These are phyloP conservation scores for Funneliformis mosseae DNA, from an alignment of 192 early-diverging fungal species.

Conservation along the genomic window DNA sequence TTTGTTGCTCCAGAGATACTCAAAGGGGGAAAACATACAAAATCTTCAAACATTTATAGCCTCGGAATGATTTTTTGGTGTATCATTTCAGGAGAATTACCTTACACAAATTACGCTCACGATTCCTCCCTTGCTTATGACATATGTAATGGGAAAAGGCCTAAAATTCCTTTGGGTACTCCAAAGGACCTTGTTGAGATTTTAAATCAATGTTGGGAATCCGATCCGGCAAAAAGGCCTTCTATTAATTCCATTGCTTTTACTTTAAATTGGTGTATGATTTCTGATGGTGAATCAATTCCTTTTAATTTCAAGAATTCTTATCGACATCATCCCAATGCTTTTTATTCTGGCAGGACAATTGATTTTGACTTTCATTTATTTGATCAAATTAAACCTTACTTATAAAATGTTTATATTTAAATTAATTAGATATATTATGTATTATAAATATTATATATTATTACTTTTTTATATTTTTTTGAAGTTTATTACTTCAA, in stretches of 20 bases:
- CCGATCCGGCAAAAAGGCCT: constrained; percentile 10
- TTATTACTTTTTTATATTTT: no score
- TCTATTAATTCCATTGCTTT: not conserved
- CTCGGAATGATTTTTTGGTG: constrained; percentile 9
- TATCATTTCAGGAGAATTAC: not conserved
- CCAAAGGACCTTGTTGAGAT: not conserved
- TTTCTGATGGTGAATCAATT: not conserved
- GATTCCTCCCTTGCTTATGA: not conserved
- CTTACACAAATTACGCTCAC: not conserved
- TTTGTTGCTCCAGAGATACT: constrained; percentile 6
- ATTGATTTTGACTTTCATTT: not conserved
- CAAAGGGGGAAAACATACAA: no score
- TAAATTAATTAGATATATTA: no score
- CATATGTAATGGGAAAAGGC: constrained; percentile 6
- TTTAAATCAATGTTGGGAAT: constrained; percentile 8
- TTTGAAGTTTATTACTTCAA: no score
- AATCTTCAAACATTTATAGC: constrained; percentile 20
- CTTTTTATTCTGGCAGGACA: not conserved
- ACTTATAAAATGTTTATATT: not conserved
- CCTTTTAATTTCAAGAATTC: not conserved
- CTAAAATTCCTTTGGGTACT: not conserved
- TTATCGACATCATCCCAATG: not conserved
- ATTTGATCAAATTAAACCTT: not conserved
- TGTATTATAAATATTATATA: no score
- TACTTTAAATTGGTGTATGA: not conserved